Evolutionary conservation across 2,329 filamentous ascomycete species (phyloP), one percentile per base, ranked within the genome.

Genomic region (Epicoccum sorghinum): DNA sequence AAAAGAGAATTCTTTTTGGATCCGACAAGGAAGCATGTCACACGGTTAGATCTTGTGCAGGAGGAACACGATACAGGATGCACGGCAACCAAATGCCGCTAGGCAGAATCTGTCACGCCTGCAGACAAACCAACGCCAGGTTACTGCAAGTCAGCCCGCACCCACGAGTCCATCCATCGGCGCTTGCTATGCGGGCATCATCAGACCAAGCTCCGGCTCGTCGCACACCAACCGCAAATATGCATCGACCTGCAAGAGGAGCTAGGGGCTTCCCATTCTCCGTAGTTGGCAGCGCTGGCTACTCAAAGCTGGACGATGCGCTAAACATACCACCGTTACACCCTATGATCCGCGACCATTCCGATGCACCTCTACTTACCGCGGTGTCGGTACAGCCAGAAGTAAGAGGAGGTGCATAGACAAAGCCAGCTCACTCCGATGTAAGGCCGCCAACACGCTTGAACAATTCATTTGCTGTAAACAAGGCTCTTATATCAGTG

Each of bases 241-340:
- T 50, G 47, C 37, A 55, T 35, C 9, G n/a, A 33, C 46, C 36
- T 37, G 30, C 35, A 32, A n/a, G 32, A 24, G 25, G 25, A 50
- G 46, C 46, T 37, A 50, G 41, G 40, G 47, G 41, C 52, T 25
- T 46, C 46, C 47, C 47, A 47, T 50, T 45, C 32, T 42, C 18
- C 18, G 32, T 36, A 46, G 33, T 42, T 49, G 46, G 42, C 52
- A 50, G 46, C 45, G 52, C 52, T 55, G 46, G 46, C 46, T 47
- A 18, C 32, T 41, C 39, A 35, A 50, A 30, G 52, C 32, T 41
- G 41, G 47, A 45, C 52, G 52, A 41, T 46, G 46, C 27, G 46
- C 52, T 50, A 45, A 46, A 30, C 47, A 55, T 55, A 50, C 46
- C 37, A 55, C 46, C 46, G 52, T 55, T 55, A 50, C 52, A 55